Evolutionary conservation across 805 yeast species (phyloP), one percentile per base, ranked within the genome.

Genomic region (Candida odintsovae): DNA sequence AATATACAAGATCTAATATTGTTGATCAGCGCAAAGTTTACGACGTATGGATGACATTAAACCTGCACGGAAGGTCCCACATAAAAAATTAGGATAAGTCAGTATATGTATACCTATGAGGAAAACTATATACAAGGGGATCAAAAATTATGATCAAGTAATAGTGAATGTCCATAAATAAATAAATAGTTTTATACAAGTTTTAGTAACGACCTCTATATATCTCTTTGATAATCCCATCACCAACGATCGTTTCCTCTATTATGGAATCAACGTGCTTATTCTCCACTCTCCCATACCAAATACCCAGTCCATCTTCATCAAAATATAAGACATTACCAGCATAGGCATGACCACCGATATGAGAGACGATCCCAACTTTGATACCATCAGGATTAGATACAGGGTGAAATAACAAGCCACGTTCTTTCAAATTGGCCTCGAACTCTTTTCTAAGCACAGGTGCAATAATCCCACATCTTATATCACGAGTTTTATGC

Each of bases 261-360:
- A 85, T 75, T 6, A 88, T 72, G 0, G 85, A 83, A 55, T 81
- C 85, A n/a, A 87, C 82, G 40, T 76, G 73, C 6, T 70, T 67
- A 0, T 92, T 89, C 41, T 69, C 65, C 2, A 87, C 89, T 44
- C 87, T 69, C 0, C 95, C 94, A 59, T 86, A 87, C 95, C 95
- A 87, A 3, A 82, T 45, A 12, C 49, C 38, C 4, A 52, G 19
- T 1, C 78, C 75, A 28, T 65, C 59, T 11, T 61, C 62, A 41
- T 70, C 69, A 51, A 81, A 80, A 43, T 76, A 74, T 2, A 86
- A 66, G 13, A 88, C 78, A 57, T 88, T 88, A 0, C 95, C 96
- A 2, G 96, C 96, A 63, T 78, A 88, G 2, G 64, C 86, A 61
- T 88, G 96, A 0, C 96, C 96, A 1, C 96, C 95, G 37, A 88